Evolutionary conservation across 495 filamentous ascomycete genomes (phyloP), one percentile per base, ranked within the genome.

Genomic region (Aspergillus cristatus): DNA sequence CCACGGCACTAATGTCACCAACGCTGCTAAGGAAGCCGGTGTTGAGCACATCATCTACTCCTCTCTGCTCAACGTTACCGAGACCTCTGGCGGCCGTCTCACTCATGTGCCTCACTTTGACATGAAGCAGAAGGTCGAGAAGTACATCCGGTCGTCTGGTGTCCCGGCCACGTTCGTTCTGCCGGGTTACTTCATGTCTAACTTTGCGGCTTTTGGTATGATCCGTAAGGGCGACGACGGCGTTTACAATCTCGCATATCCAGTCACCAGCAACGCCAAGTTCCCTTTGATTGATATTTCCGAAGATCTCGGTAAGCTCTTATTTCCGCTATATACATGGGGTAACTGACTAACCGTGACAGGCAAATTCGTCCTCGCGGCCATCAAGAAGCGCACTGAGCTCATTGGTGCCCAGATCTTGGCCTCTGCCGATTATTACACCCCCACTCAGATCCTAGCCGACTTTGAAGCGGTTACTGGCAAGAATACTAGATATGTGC

Each of bases 51-150:
- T 66, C 14, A 50, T 62, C 35, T 48, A 28, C 26, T 48, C 42
- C n/a, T 53, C 49, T 10, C 44, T 66, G 16, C 46, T 42, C 2
- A 38, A 56, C 29, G 48, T 54, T 5, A 57, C 49, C 17, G 51
- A 68, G 37, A 48, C 62, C 18, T 61, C 40, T 1, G 46, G 62
- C 14, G 48, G 60, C 0, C 41, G 38, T 3, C 32, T 64, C 8
- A 35, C 54, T n/a, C 48, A 75, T 37, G 68, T 82, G 18, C 53
- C 63, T 18, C 76, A 81, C 51, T 84, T 81, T 45, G 78, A 82
- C 52, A 45, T 49, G 40, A 84, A 82, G 52, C 74, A 75, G 14
- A 41, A 62, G 1, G 63, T 82, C 7, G 78, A 75, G 32, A 54
- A 71, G 13, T 81, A 82, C 51, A 69, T 79, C 37, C 48, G 72